Conservation (phyloP, 768 basidiomycete species). For the Ramaria sp. region DNA sequence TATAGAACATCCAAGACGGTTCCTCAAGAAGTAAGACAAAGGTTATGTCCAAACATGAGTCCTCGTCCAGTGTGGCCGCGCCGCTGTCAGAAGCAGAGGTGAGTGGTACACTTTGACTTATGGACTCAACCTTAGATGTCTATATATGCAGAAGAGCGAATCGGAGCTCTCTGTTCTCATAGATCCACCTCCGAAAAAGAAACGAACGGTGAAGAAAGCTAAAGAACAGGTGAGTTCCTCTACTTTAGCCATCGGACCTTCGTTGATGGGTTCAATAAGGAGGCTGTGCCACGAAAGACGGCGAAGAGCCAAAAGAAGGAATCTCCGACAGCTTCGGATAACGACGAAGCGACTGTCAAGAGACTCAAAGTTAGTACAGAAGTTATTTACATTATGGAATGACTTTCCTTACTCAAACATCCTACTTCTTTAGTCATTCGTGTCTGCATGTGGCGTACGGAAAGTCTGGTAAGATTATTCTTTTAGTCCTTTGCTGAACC, state of each 20-base stretch:
- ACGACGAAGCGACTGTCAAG: constrained; percentile 68
- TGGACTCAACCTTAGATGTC: background rate
- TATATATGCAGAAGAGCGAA: constrained; percentile 30
- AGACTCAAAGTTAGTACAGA: constrained; percentile 47
- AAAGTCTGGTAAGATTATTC: constrained; percentile 47
- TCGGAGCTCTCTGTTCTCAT: constrained; percentile 50
- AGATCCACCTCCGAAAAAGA: constrained; percentile 44
- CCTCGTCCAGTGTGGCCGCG: no score
- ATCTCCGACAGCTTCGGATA: constrained; percentile 20
- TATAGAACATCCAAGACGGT: no score
- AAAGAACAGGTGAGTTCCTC: background rate
- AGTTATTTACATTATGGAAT: no score
- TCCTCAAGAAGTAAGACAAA: no score
- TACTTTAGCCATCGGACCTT: background rate
- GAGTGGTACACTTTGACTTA: no score
- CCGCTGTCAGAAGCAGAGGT: no score
- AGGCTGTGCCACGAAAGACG: background rate
- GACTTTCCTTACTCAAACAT: background rate
- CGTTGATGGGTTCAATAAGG: constrained; percentile 11
- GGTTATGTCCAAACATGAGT: no score
- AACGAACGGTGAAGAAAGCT: constrained; percentile 10
- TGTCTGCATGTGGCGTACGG: constrained; percentile 66
- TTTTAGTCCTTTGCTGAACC: background rate
- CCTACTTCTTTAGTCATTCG: constrained; percentile 36
- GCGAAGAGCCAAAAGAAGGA: constrained; percentile 10